Base-by-base conservation (phyloP, 2,329 filamentous ascomycete genomes). In the Blumeria hordei region DNA sequence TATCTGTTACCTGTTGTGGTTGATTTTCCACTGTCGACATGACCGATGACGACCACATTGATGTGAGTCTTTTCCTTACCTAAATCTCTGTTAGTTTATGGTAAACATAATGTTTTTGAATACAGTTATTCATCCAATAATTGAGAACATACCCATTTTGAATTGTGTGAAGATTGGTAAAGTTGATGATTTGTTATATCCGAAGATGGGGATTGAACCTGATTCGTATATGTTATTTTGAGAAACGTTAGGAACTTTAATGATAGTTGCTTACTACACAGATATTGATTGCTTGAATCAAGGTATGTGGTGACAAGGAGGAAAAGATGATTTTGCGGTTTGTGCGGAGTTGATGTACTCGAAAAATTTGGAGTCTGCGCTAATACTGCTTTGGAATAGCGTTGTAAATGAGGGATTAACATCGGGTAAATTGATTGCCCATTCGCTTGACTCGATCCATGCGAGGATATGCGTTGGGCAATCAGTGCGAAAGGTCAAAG, bases 1-100 rank as follows among this genome's bases (percentile, higher is more conserved):
- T 34, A 39, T 52, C 39, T 64, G 81, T 84, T 81, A 87, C 85
- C 81, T 66, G 82, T 85, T 73, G 88, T 95, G 73, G 88, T 95
- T 67, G 88, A 94, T 83, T 95, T 95, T 77, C 88, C 90, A 74
- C 88, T 94, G 77, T 94, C 88, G 86, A 94, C 88, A 83, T 94
- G 90, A 80, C 88, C 88, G 80, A 94, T 94, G 74, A 94, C 88
- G 76, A 94, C 88, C 74, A 94, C 84, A 85, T 88, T 88, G 75
- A 96, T 87, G 74, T 96, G 90, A 74, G 72, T 75, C 84, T 94
- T 94, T 69, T 94, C 81, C 79, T 87, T 96, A 85, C 53, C 53
- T 54, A 9, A 14, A 54, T 28, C 4, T 28, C 2, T 28, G 21
- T 28, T 28, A 28, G 21, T 28, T 28, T 2, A 28, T 28, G 2